Evolutionary conservation across 2,329 filamentous ascomycete genomes (phyloP).

Genomic region (Aschersonia sp.): DNA sequence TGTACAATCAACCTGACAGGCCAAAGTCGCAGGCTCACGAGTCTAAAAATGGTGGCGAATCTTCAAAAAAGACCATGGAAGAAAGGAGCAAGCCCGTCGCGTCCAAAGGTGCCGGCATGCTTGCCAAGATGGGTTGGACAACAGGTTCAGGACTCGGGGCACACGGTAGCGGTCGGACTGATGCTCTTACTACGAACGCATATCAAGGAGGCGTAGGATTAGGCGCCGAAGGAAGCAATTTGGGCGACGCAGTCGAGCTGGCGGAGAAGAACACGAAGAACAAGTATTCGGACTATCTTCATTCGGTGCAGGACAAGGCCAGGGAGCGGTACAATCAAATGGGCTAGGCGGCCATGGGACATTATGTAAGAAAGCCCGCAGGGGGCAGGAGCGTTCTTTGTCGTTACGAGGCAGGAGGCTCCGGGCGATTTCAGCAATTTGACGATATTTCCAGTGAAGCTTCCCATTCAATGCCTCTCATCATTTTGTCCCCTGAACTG

Average conservation of each 20-base stretch:
- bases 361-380: neutral
- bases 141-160: slow-evolving; percentile 51
- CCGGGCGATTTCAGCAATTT: neutral
- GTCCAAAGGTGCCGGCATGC: slow-evolving; percentile 51
- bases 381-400: neutral
- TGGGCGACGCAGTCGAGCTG: slow-evolving; percentile 52
- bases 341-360: slow-evolving; percentile 6
- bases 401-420: neutral
- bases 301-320: slow-evolving; percentile 50
- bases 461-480: too few species aligned
- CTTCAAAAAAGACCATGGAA: slow-evolving; percentile 2
- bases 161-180: slow-evolving; percentile 45
- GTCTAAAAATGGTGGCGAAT: slow-evolving; percentile 15
- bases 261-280: slow-evolving; percentile 47
- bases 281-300: slow-evolving; percentile 47
- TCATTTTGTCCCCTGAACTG: too few species aligned
- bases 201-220: slow-evolving; percentile 57
- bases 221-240: slow-evolving; percentile 53
- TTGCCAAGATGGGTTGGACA: slow-evolving; percentile 63
- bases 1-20: slow-evolving; percentile 45
- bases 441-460: too few species aligned
- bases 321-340: slow-evolving; percentile 50
- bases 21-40: slow-evolving; percentile 24
- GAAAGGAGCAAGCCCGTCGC: slow-evolving; percentile 17
- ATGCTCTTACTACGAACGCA: slow-evolving; percentile 47